A percentile compares a stretch with the other conserved stretches of the same genome.
Conservation (phyloP, 2,329 filamentous ascomycete species). For the Colletotrichum destructivum region DNA sequence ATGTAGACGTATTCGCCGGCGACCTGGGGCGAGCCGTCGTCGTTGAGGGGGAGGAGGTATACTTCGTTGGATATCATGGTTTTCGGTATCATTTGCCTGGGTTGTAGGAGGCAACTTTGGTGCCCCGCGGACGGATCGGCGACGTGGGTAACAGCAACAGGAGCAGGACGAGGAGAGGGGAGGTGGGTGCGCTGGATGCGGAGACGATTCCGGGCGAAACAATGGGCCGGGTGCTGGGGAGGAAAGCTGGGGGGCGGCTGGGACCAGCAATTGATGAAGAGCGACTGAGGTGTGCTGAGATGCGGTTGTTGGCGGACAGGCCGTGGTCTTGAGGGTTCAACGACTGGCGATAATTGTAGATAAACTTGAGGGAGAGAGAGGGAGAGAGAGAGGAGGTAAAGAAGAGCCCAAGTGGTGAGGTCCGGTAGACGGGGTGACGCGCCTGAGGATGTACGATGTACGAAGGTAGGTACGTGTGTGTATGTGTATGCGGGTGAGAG, state of each 20-base stretch:
- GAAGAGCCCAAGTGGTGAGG: no score
- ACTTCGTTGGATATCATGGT: slow-evolving; percentile 80
- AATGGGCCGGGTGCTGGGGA: slow-evolving; percentile 21
- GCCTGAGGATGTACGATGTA: no score
- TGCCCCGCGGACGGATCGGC: slow-evolving; percentile 42
- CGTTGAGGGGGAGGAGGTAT: slow-evolving; percentile 91
- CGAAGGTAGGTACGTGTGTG: not conserved
- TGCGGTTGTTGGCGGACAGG: not conserved
- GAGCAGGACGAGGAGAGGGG: not conserved
- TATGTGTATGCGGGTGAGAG: not conserved
- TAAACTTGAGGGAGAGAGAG: not conserved
- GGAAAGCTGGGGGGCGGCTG: not conserved
- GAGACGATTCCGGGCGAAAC: slow-evolving; percentile 37
- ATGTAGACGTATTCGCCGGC: slow-evolving; percentile 93
- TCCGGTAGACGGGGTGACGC: no score
- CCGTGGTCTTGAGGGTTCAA: slow-evolving; percentile 3
- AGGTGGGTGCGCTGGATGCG: slow-evolving; percentile 34
- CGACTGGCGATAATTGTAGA: not conserved
- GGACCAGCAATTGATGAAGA: slow-evolving; percentile 11
- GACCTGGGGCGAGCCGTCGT: slow-evolving; percentile 92
- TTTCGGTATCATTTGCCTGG: slow-evolving; percentile 68
- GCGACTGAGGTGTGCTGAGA: slow-evolving; percentile 1
- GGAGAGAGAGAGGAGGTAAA: slow-evolving; percentile 2
- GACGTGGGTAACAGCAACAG: slow-evolving; percentile 20
- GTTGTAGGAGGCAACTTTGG: slow-evolving; percentile 42